Evolutionary conservation across 2,329 filamentous ascomycete genomes (phyloP).

Genomic region (Colletotrichum paranaense): DNA sequence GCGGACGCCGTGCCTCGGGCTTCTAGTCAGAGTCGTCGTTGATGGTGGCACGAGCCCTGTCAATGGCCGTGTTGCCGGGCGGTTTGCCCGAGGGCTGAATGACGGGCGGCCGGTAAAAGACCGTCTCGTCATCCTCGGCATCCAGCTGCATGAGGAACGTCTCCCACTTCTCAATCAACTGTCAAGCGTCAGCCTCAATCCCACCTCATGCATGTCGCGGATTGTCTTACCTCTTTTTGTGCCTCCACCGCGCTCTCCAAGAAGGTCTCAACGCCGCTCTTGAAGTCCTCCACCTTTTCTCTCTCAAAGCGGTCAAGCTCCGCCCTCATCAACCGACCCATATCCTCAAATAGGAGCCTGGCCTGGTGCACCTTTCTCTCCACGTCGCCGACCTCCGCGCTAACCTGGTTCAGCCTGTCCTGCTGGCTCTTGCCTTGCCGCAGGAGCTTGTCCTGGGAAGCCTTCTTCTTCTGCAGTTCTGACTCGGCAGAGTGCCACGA

Average conservation of each 20-base stretch:
- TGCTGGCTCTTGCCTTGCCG: constrained; percentile 96
- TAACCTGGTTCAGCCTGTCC: constrained; percentile 91
- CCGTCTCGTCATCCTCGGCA: constrained; percentile 85
- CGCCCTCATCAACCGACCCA: constrained; percentile 90
- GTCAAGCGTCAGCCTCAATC: constrained; percentile 39
- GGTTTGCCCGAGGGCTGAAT: constrained; percentile 61
- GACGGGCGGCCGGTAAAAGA: constrained; percentile 74
- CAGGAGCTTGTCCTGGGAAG: constrained; percentile 92
- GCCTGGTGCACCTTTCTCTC: constrained; percentile 94
- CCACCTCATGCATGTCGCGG: neutral
- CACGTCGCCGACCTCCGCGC: constrained; percentile 93
- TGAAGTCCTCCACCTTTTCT: constrained; percentile 99
- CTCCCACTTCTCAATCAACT: constrained; percentile 92
- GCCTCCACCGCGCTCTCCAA: constrained; percentile 96
- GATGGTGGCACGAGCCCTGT: constrained; percentile 68
- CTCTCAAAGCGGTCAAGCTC: constrained; percentile 95
- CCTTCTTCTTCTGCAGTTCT: constrained; percentile 89
- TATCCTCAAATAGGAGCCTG: constrained; percentile 92
- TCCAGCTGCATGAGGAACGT: constrained; percentile 97
- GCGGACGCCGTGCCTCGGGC: constrained; percentile 27
- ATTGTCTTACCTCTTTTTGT: constrained; percentile 86
- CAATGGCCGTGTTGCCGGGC: constrained; percentile 68
- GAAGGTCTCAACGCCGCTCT: constrained; percentile 97
- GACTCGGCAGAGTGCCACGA: constrained; percentile 92
- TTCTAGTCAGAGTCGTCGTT: constrained; percentile 70